Evolutionary conservation across 441 rosid genomes (phyloP), one percentile per base, ranked within the genome.

Genomic region (Codiaeum variegatum): DNA sequence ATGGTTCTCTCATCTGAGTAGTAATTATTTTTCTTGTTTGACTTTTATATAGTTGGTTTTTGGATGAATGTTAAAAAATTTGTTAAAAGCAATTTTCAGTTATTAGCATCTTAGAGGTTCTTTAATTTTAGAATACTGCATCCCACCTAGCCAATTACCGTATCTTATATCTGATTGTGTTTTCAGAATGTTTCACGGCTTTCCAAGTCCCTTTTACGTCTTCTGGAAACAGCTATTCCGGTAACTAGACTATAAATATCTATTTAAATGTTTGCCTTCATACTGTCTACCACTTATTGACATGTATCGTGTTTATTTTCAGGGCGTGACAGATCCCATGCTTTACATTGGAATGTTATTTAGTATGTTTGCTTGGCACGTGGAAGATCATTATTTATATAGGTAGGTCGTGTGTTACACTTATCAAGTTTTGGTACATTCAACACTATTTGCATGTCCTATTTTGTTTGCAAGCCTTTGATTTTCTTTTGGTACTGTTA

Each of bases 201-300:
- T 68, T 85, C 95, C 6, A 92, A 88, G 82, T 96, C 99, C 61
- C 71, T 82, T 71, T 80, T 96, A 87, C 99, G 95, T 74, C 98
- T 93, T 80, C 85, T 96, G 64, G 92, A 84, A 76, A 91, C 88
- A 54, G 70, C 88, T 47, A 96, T 96, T 80, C 98, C 99, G 79
- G 99, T 96, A 90, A 79, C 62, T 60, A 62, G 49, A 49, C 18
- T 19, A 63, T n/a, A 18, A 52, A 36, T 32, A 6, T 46, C 36
- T 62, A 42, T 24, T 69, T 7, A 11, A 55, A 24, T 59, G 16
- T 64, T 69, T 69, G 12, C 21, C 0, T 36, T 32, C 18, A 10
- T 34, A 40, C 36, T 65, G 63, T 46, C 24, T 56, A 24, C 54
- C 18, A 31, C 64, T 51, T 19, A 2, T 31, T 61, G 46, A 66